Conservation (phyloP, 2,329 filamentous ascomycete species). For the Thielaviopsis ethacetica region DNA sequence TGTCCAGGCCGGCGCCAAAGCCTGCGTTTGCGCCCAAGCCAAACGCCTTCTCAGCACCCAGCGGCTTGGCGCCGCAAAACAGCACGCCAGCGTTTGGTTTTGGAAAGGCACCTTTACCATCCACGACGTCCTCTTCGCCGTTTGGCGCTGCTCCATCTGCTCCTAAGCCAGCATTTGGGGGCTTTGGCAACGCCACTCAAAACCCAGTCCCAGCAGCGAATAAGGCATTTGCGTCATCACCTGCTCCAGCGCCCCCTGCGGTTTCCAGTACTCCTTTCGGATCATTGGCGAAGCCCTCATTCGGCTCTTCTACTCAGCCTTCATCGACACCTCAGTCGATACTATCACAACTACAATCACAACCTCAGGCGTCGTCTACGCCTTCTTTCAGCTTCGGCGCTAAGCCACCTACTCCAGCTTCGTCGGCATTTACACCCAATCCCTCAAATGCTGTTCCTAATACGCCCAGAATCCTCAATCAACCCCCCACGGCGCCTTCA, state of each 20-base stretch:
- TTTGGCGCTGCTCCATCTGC: neutral
- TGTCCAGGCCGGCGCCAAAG: constrained; percentile 1
- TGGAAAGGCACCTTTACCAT: neutral
- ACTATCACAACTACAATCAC: neutral
- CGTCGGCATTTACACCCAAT: neutral
- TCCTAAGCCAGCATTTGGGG: neutral
- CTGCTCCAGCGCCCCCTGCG: neutral
- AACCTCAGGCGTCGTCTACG: neutral
- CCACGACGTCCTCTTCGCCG: neutral
- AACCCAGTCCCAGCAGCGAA: neutral
- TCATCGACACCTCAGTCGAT: neutral
- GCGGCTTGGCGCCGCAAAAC: neutral
- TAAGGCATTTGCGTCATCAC: neutral
- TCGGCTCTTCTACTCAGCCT: neutral
- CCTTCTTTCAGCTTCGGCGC: constrained; percentile 4
- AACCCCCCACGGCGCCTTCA: neutral
- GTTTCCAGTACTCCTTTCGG: neutral
- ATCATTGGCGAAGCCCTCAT: neutral
- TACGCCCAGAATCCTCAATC: neutral
- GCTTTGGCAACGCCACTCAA: neutral
- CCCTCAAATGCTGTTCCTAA: neutral
- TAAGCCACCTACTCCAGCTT: neutral
- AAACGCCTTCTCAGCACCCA: neutral
- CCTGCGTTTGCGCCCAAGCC: neutral
- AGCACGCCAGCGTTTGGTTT: neutral